phyloP scores from a whole-genome alignment of 2,329 filamentous ascomycete genomes.

The Fusarium dimerum region DNA sequence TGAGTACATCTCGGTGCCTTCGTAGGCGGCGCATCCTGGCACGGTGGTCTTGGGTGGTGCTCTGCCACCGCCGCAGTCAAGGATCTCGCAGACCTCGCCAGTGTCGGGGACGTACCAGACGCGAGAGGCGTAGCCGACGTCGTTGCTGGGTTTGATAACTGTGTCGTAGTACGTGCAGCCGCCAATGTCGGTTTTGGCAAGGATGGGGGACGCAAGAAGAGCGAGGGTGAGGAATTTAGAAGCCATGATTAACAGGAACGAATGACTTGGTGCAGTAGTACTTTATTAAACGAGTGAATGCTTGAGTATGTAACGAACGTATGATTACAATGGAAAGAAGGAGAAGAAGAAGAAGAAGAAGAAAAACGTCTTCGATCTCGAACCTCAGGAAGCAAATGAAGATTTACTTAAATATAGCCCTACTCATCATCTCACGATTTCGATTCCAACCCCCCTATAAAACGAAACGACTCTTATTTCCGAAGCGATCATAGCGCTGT shows the following conservation, averaged over 20 bases:
- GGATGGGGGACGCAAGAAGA: conserved; percentile 33
- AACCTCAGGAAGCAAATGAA: too few relatives aligned
- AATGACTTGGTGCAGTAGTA: conserved; percentile 5
- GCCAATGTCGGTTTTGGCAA: conserved; percentile 46
- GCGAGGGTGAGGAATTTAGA: conserved; percentile 25
- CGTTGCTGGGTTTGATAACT: conserved; percentile 31
- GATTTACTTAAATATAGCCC: too few relatives aligned
- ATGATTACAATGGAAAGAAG: too few relatives aligned
- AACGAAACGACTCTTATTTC: too few relatives aligned
- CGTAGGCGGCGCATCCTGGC: conserved; percentile 60
- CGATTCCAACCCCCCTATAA: too few relatives aligned
- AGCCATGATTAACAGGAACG: conserved; percentile 22
- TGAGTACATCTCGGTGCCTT: conserved; percentile 55
- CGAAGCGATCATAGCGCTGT: too few relatives aligned
- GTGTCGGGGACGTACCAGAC: conserved; percentile 64
- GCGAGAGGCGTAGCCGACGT: conserved; percentile 44
- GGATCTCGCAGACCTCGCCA: conserved; percentile 63
- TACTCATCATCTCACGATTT: too few relatives aligned
- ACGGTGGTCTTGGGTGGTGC: conserved; percentile 64
- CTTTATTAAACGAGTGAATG: not conserved
- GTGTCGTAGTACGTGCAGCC: conserved; percentile 47
- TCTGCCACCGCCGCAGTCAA: conserved; percentile 68
- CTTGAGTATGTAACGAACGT: too few relatives aligned
- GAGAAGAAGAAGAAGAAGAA: too few relatives aligned
- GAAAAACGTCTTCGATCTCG: too few relatives aligned